Conservation (phyloP, 1,284 basidiomycete species). For the Vanrija humicola region DNA sequence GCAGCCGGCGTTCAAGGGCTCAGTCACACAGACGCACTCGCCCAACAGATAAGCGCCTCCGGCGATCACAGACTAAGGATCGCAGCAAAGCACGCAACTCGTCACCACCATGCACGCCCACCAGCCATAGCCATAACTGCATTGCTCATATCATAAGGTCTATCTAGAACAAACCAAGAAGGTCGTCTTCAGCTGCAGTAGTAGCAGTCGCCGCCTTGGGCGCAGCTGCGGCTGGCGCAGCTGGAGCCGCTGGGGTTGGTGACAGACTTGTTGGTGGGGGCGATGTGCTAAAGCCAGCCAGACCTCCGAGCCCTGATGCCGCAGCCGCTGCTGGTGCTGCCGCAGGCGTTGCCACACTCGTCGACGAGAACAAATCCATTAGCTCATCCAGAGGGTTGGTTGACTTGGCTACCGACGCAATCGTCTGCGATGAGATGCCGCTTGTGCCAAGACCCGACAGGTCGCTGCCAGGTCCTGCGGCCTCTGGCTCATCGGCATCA, state of each 20-base stretch:
- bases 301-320: constrained; percentile 8
- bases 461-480: constrained; percentile 41
- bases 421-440: constrained; percentile 28
- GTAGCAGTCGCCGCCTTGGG: not conserved
- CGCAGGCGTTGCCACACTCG: constrained; percentile 47
- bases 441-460: constrained; percentile 1
- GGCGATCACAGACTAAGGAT: no score
- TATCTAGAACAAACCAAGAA: constrained; percentile 47
- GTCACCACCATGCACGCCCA: no score
- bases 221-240: not conserved
- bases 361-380: constrained; percentile 74
- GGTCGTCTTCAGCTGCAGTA: constrained; percentile 37
- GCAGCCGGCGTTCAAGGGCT: no score
- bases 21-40: no score
- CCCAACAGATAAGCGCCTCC: no score
- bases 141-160: not conserved
- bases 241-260: constrained; percentile 2
- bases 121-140: no score
- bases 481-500: constrained; percentile 61
- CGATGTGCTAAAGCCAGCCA: not conserved
- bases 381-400: constrained; percentile 83
- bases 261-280: constrained; percentile 7
- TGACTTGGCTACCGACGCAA: constrained; percentile 43
- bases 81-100: no score
- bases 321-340: not conserved